Base-by-base conservation (phyloP, 1,284 basidiomycete species). In the Cutaneotrichosporon sp. region DNA sequence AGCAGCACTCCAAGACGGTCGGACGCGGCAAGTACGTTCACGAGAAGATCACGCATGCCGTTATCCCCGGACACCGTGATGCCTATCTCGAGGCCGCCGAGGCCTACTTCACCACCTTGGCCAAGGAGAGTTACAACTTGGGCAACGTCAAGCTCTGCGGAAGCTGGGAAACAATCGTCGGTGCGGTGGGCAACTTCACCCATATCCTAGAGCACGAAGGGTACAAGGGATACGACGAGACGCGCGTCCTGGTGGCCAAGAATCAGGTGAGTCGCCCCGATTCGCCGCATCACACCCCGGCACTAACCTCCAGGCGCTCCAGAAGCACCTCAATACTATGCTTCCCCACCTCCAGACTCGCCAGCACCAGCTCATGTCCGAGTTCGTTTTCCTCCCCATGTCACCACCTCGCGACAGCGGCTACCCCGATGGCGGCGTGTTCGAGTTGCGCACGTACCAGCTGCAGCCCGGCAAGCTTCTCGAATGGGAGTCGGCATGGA, bases 401-500 rank as follows among this genome's bases (percentile, higher is more conserved):
- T 86, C 90, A 16, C 92, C 93, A 34, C 92, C 92, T 2, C 89
- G 86, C 70, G 84, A 87, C 22, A 86, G 69, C 42, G 73, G 76
- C 0, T 76, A 65, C 64, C 70, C 70, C 0, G 67, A 90, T 73
- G 93, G 94, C 18, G 94, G 94, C 8, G 84, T 97, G 58, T 97
- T 95, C 76, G 94, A 97, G 81, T 82, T 97, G 74, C 85, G 94
- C 70, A 88, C 86, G 52, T 97, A 97, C 81, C 70, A 81, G 57
- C 75, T 85, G 40, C 76, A 81, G 67, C 91, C 94, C 1, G 95
- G 94, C 16, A 88, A 88, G 11, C 82, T 97, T 60, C 81, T 97
- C 61, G 92, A 97, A 75, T 97, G 94, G 94, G 94, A 97, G 76
- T 84, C 86, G 63, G 85, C 91, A 66, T 97, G 95, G 94, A 86